Conservation (phyloP, 169 alveolate genomes). For the Condylostoma magnum region DNA sequence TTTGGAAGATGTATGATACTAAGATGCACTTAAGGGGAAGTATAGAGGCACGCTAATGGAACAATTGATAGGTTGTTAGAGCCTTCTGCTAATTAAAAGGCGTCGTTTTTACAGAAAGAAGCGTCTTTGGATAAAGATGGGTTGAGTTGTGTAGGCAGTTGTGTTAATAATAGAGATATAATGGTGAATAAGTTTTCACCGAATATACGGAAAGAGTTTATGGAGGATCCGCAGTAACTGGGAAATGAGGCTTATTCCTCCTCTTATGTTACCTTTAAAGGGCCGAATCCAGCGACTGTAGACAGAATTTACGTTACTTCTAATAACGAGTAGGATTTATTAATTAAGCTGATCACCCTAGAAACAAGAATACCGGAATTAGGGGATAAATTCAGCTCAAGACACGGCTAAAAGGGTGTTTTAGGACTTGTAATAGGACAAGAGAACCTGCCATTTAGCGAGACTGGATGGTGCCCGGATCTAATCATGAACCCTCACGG, state of each 20-base stretch:
- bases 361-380: constrained; percentile 97
- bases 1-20: constrained; percentile 89
- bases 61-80: constrained; percentile 7
- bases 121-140: constrained; percentile 93
- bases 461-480: constrained; percentile 99
- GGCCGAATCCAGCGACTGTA: constrained; percentile 87
- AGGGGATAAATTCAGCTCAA: constrained; percentile 97
- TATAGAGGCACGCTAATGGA: constrained; percentile 23
- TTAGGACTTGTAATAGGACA: constrained; percentile 97
- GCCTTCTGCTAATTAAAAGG: constrained; percentile 22
- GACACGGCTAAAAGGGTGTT: constrained; percentile 99
- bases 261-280: constrained; percentile 69
- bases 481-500: constrained; percentile 99
- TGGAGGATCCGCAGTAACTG: constrained; percentile 47
- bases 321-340: neutral
- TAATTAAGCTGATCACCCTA: constrained; percentile 87
- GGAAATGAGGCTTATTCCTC: constrained; percentile 36
- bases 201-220: constrained; percentile 54
- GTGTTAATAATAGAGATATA: constrained; percentile 89
- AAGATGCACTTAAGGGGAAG: neutral
- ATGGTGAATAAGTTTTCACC: constrained; percentile 86
- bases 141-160: constrained; percentile 89
- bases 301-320: constrained; percentile 94
- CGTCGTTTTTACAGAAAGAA: constrained; percentile 64
- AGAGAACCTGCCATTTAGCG: constrained; percentile 98